Conservation (phyloP, 192 early-diverging fungal species). For the Backusella luteola region DNA sequence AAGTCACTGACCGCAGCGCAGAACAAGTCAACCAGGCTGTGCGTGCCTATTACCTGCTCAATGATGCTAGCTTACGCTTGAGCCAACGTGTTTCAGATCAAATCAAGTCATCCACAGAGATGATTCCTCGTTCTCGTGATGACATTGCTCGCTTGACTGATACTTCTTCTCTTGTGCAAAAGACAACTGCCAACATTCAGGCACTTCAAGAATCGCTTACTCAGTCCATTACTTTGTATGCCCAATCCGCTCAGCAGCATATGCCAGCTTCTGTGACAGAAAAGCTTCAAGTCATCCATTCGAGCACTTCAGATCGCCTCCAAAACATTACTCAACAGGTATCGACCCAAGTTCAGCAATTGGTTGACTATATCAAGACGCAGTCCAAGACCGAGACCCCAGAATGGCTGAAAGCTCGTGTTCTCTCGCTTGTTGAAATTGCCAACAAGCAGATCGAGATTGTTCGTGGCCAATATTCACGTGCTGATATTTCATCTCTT, state of each 20-base stretch:
- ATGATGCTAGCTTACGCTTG: conserved; percentile 27
- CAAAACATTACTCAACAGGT: conserved; percentile 25
- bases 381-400: conserved; percentile 42
- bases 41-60: conserved; percentile 30
- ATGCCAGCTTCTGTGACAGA: conserved; percentile 24
- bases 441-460: conserved; percentile 43
- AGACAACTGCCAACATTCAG: conserved; percentile 23
- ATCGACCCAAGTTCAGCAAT: conserved; percentile 28
- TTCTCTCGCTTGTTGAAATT: conserved; percentile 42
- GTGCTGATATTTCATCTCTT: conserved; percentile 42
- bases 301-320: conserved; percentile 14
- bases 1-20: conserved; percentile 2
- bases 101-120: conserved; percentile 15
- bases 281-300: conserved; percentile 17
- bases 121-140: conserved; percentile 25
- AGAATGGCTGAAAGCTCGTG: conserved; percentile 43
- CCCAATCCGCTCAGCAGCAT: conserved; percentile 21
- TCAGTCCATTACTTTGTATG: conserved; percentile 23
- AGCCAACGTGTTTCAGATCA: conserved; percentile 26
- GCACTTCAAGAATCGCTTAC: conserved; percentile 21
- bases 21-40: conserved; percentile 30
- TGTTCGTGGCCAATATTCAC: conserved; percentile 41
- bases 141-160: conserved; percentile 20
- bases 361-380: conserved; percentile 44
- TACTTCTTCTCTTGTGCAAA: conserved; percentile 22